Conservation (phyloP, 2,329 filamentous ascomycete genomes). For the Aspergillus sergii region DNA sequence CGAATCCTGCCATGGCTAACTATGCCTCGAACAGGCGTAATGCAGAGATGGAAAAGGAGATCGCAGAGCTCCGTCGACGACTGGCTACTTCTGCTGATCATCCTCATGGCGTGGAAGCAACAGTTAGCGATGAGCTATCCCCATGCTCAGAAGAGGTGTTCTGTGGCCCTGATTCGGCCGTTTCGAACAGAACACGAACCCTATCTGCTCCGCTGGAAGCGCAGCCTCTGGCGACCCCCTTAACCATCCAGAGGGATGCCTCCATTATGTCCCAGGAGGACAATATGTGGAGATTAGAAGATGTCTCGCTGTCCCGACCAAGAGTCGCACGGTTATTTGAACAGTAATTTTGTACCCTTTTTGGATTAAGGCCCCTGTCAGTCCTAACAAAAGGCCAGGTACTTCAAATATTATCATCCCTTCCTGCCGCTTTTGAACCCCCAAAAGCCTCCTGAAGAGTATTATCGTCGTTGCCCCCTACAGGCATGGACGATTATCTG, state of each 20-base stretch:
- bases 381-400: conserved; percentile 47
- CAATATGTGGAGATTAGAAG: conserved; percentile 54
- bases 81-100: conserved; percentile 39
- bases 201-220: conserved; percentile 38
- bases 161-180: conserved; percentile 33
- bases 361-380: conserved; percentile 21
- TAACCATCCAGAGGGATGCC: conserved; percentile 35
- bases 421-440: conserved; percentile 65
- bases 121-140: conserved; percentile 34
- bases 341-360: conserved; percentile 34
- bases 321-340: conserved; percentile 48
- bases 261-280: conserved; percentile 41
- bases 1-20: conserved; percentile 10
- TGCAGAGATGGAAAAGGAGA: conserved; percentile 64
- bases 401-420: conserved; percentile 64
- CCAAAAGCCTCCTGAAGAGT: conserved; percentile 56
- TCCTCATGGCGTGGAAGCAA: conserved; percentile 26
- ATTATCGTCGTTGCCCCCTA: conserved; percentile 59
- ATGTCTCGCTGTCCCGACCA: conserved; percentile 41
- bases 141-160: conserved; percentile 40
- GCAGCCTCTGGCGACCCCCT: conserved; percentile 35
- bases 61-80: conserved; percentile 50
- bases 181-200: conserved; percentile 29
- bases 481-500: conserved; percentile 67
- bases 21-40: conserved; percentile 51